Evolutionary conservation across 176 grass and related monocot species (phyloP).

Genomic region (Zea luxurians): DNA sequence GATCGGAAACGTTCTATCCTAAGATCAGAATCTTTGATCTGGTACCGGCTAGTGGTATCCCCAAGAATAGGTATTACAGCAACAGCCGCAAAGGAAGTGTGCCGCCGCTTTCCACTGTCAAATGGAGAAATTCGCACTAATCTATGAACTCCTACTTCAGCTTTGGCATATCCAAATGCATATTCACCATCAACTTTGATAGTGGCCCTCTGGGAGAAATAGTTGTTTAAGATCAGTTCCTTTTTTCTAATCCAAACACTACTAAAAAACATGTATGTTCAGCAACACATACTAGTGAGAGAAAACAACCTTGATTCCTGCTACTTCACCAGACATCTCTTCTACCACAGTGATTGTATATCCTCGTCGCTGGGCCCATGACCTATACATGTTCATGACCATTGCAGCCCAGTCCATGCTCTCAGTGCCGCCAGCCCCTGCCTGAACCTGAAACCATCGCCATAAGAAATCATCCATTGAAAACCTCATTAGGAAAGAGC

Average conservation of each 20-base stretch:
- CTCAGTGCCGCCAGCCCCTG: conserved; percentile 91
- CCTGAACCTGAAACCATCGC: conserved; percentile 69
- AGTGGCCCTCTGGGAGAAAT: conserved; percentile 74
- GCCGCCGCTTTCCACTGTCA: conserved; percentile 80
- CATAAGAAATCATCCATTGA: conserved; percentile 13
- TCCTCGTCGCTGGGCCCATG: conserved; percentile 76
- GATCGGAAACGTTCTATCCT: conserved; percentile 86
- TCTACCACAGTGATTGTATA: conserved; percentile 73
- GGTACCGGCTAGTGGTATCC: conserved; percentile 59
- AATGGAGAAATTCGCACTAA: conserved; percentile 94
- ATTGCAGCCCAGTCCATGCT: conserved; percentile 97
- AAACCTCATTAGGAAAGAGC: conserved; percentile 9
- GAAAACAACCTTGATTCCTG: conserved; percentile 88
- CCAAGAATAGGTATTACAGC: conserved; percentile 92
- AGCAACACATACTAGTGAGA: conserved; percentile 12
- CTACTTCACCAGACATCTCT: conserved; percentile 94
- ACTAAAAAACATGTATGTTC: background rate
- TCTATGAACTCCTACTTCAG: conserved; percentile 86
- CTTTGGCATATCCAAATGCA: conserved; percentile 90
- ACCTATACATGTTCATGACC: conserved; percentile 88
- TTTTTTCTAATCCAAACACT: background rate
- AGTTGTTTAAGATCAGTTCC: conserved; percentile 15
- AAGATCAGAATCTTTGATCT: conserved; percentile 95
- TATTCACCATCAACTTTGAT: conserved; percentile 90
- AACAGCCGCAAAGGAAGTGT: conserved; percentile 94